phyloP scores from a whole-genome alignment of 2,329 filamentous ascomycete species.

The Sordariomycetes sp. region DNA sequence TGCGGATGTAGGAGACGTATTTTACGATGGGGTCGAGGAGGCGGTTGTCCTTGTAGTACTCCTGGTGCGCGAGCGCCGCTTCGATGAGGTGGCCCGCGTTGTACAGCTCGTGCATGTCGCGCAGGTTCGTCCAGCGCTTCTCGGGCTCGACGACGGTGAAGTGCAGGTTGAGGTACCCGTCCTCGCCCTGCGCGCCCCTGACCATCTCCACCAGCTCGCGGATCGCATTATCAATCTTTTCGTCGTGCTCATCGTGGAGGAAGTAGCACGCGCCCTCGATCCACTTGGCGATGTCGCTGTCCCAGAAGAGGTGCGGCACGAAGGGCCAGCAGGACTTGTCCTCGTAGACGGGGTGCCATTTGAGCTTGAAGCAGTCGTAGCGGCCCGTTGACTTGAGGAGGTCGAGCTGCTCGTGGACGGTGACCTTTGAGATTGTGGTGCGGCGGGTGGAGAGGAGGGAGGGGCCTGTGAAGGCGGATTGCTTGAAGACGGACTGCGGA shows the following conservation, averaged over 20 bases:
- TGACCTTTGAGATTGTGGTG: background rate
- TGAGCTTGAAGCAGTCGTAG: slow-evolving; percentile 46
- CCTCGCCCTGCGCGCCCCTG: slow-evolving; percentile 39
- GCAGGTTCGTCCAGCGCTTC: slow-evolving; percentile 44
- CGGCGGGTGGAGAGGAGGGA: background rate
- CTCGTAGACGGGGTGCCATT: slow-evolving; percentile 43
- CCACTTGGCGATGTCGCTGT: slow-evolving; percentile 44
- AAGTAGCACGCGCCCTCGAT: slow-evolving; percentile 53
- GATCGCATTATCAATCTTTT: slow-evolving; percentile 36
- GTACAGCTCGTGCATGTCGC: slow-evolving; percentile 54
- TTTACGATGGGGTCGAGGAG: slow-evolving; percentile 41
- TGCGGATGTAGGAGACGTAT: slow-evolving; percentile 40
- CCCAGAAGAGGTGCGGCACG: slow-evolving; percentile 50
- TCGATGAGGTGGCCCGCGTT: slow-evolving; percentile 53
- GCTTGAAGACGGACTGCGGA: background rate
- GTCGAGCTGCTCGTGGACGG: background rate
- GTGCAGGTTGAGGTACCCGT: slow-evolving; percentile 55
- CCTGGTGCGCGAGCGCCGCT: slow-evolving; percentile 44
- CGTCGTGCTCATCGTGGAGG: slow-evolving; percentile 27
- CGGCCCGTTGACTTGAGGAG: slow-evolving; percentile 29
- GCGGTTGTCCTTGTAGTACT: slow-evolving; percentile 37
- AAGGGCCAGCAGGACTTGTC: slow-evolving; percentile 41
- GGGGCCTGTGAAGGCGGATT: background rate
- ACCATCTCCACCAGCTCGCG: slow-evolving; percentile 49
- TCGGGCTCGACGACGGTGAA: slow-evolving; percentile 47